phyloP scores from a whole-genome alignment of 495 filamentous ascomycete genomes.

The Hypoxylon cercidicola region DNA sequence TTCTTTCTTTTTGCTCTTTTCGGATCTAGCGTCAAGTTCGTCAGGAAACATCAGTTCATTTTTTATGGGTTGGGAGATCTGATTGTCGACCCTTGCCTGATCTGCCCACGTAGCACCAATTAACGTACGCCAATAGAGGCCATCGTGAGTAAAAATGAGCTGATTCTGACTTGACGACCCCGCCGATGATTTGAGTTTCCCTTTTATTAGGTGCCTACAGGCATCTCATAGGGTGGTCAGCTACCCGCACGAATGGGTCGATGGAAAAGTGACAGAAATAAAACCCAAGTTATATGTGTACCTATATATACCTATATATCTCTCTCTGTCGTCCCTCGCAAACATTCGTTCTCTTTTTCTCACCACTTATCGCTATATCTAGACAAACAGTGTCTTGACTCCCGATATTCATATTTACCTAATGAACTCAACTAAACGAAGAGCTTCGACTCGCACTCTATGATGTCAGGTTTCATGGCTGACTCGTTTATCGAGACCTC shows the following conservation, averaged over 20 bases:
- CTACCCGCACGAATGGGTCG: constrained; percentile 25
- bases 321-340: not conserved
- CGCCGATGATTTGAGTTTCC: constrained; percentile 35
- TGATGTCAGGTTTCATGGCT: too few relatives aligned
- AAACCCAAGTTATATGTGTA: constrained; percentile 14
- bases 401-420: too few relatives aligned
- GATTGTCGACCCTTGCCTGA: constrained; percentile 37
- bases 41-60: constrained; percentile 6
- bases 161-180: constrained; percentile 43
- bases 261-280: constrained; percentile 29
- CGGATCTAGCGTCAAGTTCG: constrained; percentile 16
- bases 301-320: not conserved
- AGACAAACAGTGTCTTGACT: too few relatives aligned
- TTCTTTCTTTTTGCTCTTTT: too few relatives aligned
- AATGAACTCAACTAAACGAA: too few relatives aligned
- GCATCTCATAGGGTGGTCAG: constrained; percentile 27
- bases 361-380: too few relatives aligned
- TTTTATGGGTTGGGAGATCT: constrained; percentile 36
- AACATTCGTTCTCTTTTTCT: not conserved
- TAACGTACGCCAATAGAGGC: constrained; percentile 36
- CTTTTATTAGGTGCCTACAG: constrained; percentile 35
- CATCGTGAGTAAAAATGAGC: constrained; percentile 40
- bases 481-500: too few relatives aligned
- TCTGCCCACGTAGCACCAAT: constrained; percentile 37
- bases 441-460: too few relatives aligned